Base-by-base conservation (phyloP, 2,329 filamentous ascomycete genomes). In the Fusarium sp. region DNA sequence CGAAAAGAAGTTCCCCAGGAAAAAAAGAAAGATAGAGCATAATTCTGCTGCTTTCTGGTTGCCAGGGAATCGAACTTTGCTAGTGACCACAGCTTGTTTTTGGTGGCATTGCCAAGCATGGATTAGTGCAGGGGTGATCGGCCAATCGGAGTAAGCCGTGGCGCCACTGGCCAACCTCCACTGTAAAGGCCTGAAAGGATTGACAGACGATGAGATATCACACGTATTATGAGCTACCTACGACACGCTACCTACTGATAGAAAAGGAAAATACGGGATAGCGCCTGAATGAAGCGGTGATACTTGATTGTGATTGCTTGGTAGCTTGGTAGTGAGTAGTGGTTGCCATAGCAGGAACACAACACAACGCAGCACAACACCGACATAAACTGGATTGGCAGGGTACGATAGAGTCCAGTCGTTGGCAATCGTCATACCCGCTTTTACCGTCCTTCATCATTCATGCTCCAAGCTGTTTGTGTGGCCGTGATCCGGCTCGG, bases 141-240 rank as follows among this genome's bases (percentile, higher is more conserved):
- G 4, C 72, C 58, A 74, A 73, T 74, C 67, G 59, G 67, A 58
- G 48, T 20, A 20, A 49, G 50, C 33, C 43, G 32, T 56, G 15
- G 46, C 35, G n/a, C 53, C 62, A 57, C 63, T 59, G 56, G 56
- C 61, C 68, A 57, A 74, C 68, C 57, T 73, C 71, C 71, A 67
- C 64, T 55, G 48, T 61, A 26, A 37, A 62, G 53, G 58, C 62
- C 58, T 66, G 62, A 26, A 37, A 62, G 53, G 63, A 66, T 62
- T 66, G 62, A 62, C 56, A 28, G 62, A 62, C 56, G 32, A 55
- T 51, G 26, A 47, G 26, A 67, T 67, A 67, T 63, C 65, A 61
- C 67, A 60, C 61, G 44, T 69, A 52, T 54, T 69, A 54, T 56
- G 40, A 35, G 32, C 49, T 59, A 26, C 26, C 49, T 59, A 26